Evolutionary conservation across 805 yeast species (phyloP).

Genomic region (Barnettozyma sucrosica): DNA sequence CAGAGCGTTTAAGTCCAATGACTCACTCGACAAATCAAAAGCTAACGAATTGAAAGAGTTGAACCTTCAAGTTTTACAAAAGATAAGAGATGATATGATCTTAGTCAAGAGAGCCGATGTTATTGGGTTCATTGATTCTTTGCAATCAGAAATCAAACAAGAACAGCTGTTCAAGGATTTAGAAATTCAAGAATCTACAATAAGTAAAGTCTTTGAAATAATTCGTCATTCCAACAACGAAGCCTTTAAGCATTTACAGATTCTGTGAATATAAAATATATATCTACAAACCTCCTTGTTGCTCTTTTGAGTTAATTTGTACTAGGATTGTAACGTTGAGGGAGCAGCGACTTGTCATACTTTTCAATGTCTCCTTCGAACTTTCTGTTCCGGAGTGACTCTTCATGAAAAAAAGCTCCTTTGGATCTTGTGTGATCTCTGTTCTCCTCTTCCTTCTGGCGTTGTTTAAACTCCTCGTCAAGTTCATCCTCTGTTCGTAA

Average conservation of each 20-base stretch:
- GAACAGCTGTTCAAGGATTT: conserved; percentile 11
- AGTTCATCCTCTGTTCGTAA: conserved; percentile 21
- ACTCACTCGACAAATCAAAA: conserved; percentile 6
- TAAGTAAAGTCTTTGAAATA: conserved; percentile 16
- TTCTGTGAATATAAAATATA: conserved; percentile 9
- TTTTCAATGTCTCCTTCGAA: conserved; percentile 14
- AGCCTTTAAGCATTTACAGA: conserved; percentile 17
- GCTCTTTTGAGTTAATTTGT: neutral
- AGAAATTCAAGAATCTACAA: conserved; percentile 4
- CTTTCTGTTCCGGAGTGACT: conserved; percentile 2
- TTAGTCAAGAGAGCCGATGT: conserved; percentile 8
- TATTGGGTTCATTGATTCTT: neutral
- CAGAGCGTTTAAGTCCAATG: neutral
- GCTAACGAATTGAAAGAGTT: conserved; percentile 15
- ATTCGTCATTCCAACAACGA: conserved; percentile 18
- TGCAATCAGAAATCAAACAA: conserved; percentile 1
- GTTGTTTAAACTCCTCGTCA: conserved; percentile 16
- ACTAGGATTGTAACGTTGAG: conserved; percentile 7
- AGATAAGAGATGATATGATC: conserved; percentile 18
- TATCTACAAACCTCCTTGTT: neutral
- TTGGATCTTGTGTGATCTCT: neutral
- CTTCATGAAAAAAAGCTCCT: conserved; percentile 22
- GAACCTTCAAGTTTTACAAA: conserved; percentile 11
- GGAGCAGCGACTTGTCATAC: conserved; percentile 13
- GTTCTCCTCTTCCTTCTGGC: conserved; percentile 3